phyloP scores from a whole-genome alignment of 805 yeast species.

The Myxozyma udenii region DNA sequence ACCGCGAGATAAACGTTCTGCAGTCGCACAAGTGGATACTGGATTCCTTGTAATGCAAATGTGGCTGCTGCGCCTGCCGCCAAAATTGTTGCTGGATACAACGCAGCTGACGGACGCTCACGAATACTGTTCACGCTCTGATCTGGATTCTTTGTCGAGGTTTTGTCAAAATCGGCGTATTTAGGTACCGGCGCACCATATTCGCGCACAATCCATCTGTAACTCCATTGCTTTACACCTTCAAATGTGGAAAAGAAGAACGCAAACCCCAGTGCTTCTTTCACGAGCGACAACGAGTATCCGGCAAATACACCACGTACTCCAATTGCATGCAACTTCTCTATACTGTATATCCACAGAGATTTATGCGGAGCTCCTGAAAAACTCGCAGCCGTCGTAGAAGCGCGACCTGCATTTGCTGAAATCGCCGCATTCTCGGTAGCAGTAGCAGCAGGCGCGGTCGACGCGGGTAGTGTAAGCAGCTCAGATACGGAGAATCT shows the following conservation, averaged over 20 bases:
- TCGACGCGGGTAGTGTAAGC: too few relatives aligned
- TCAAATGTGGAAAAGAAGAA: conserved; percentile 56
- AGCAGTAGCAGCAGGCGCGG: conserved; percentile 32
- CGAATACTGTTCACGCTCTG: conserved; percentile 9
- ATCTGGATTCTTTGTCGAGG: conserved; percentile 1
- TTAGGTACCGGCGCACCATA: conserved; percentile 26
- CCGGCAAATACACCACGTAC: conserved; percentile 87
- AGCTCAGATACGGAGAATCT: conserved; percentile 75
- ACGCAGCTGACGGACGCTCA: conserved; percentile 29
- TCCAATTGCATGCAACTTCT: conserved; percentile 71
- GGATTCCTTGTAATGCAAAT: conserved; percentile 66
- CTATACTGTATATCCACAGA: conserved; percentile 71
- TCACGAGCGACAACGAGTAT: conserved; percentile 67
- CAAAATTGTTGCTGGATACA: conserved; percentile 66
- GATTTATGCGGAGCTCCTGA: conserved; percentile 50
- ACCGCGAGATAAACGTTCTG: conserved; percentile 78
- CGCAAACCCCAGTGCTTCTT: conserved; percentile 70
- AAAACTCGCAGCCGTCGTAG: too few relatives aligned
- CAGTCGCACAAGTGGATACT: conserved; percentile 75
- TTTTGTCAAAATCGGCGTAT: conserved; percentile 16
- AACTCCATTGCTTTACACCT: conserved; percentile 49
- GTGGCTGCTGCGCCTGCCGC: conserved; percentile 90
- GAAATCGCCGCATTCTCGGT: background rate
- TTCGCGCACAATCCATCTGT: conserved; percentile 10
- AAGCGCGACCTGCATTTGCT: too few relatives aligned